Percentiles rank a stretch among this genome's conserved stretches.
Conservation (phyloP, 225 moss, liverwort and hornwort genomes). For the Thuidium tamariscinum region DNA sequence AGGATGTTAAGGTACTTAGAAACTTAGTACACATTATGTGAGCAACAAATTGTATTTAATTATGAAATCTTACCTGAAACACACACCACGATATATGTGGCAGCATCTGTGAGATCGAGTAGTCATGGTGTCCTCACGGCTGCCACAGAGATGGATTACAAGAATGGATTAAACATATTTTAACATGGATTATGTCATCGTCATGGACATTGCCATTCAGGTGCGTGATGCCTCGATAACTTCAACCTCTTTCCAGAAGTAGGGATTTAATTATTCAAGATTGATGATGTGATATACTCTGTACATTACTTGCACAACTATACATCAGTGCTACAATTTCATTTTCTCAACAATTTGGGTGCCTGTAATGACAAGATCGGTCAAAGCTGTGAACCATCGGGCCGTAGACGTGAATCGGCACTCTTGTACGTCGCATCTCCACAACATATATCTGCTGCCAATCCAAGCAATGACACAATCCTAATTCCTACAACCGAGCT, state of each 20-base stretch:
- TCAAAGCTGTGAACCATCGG: background rate
- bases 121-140: background rate
- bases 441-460: background rate
- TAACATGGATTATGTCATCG: too few species aligned
- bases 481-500: background rate
- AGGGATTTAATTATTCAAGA: too few species aligned
- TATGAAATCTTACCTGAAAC: background rate
- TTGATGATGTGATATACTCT: too few species aligned
- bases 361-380: background rate
- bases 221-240: background rate
- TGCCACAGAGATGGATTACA: background rate
- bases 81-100: background rate
- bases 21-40: background rate
- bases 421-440: background rate
- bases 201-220: background rate
- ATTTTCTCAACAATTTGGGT: background rate
- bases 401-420: background rate
- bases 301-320: background rate
- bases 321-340: background rate
- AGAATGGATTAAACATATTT: too few species aligned
- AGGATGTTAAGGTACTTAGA: too few species aligned
- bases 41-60: too few species aligned
- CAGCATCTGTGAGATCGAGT: background rate
- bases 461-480: background rate
- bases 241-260: background rate